Conservation (phyloP, 2,329 filamentous ascomycete species). For the Chaetomiaceae sp. region DNA sequence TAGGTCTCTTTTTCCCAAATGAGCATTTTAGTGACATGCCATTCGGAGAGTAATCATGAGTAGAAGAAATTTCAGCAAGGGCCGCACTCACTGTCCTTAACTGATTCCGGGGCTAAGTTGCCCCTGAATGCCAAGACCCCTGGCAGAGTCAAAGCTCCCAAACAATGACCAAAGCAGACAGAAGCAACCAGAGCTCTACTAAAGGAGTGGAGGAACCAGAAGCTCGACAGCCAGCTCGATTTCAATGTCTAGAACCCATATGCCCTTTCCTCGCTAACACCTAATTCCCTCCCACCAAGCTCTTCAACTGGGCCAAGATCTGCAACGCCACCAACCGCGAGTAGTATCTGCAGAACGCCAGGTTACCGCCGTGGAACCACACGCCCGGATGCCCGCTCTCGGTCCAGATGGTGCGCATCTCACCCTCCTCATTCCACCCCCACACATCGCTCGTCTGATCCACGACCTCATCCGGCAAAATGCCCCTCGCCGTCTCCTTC, state of each 20-base stretch:
- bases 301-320: slow-evolving; percentile 41
- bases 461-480: slow-evolving; percentile 57
- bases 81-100: neutral
- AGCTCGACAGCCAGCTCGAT: too few species aligned
- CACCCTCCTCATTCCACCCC: slow-evolving; percentile 53
- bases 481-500: slow-evolving; percentile 53
- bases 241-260: neutral
- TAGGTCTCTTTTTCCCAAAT: too few species aligned
- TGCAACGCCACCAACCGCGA: slow-evolving; percentile 49
- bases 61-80: too few species aligned
- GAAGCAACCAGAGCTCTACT: too few species aligned
- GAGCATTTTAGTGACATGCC: too few species aligned
- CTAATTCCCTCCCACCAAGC: slow-evolving; percentile 11
- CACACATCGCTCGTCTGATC: slow-evolving; percentile 54
- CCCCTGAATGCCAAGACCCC: neutral
- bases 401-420: slow-evolving; percentile 54
- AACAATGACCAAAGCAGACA: too few species aligned
- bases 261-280: neutral
- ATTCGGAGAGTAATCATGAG: too few species aligned
- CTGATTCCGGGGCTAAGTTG: neutral
- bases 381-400: slow-evolving; percentile 56
- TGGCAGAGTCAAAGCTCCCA: neutral
- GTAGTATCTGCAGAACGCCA: slow-evolving; percentile 56
- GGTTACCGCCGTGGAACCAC: slow-evolving; percentile 61
- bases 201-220: too few species aligned